Percentiles rank a stretch among this genome's conserved stretches.
These are phyloP conservation scores for Tagetes erecta DNA, from an alignment of 129 eudicot species.

Conservation along the genomic window DNA sequence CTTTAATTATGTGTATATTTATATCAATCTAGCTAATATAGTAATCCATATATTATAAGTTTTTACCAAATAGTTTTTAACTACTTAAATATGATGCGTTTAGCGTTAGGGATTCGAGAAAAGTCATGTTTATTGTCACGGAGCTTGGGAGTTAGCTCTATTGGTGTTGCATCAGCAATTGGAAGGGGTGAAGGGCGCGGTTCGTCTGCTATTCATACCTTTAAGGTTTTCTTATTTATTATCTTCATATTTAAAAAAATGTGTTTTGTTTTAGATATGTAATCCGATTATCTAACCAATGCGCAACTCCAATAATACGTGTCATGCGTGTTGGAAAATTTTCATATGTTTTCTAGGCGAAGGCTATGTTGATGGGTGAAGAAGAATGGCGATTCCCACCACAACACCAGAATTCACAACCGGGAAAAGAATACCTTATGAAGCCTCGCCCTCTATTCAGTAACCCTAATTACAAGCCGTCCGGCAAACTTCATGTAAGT, in stretches of 20 bases:
- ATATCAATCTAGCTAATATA: too few species aligned
- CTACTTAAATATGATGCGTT: not conserved
- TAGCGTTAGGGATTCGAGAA: not conserved
- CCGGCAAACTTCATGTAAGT: constrained; percentile 62
- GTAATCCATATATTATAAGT: not conserved
- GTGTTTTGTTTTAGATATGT: too few species aligned
- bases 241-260: not conserved
- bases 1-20: too few species aligned
- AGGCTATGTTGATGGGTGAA: constrained; percentile 3
- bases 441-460: constrained; percentile 54
- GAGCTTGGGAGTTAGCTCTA: constrained; percentile 2
- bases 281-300: not conserved
- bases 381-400: constrained; percentile 53
- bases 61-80: not conserved
- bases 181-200: not conserved
- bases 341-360: constrained; percentile 8
- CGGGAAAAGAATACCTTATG: constrained; percentile 75
- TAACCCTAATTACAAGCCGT: constrained; percentile 45
- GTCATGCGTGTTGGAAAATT: not conserved
- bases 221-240: constrained; percentile 19
- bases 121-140: constrained; percentile 17
- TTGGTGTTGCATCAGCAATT: not conserved
- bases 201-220: constrained; percentile 14
- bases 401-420: constrained; percentile 66
- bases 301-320: not conserved